Evolutionary conservation across 495 filamentous ascomycete species (phyloP), one percentile per base, ranked within the genome.

Genomic region (Bacidia rubella): DNA sequence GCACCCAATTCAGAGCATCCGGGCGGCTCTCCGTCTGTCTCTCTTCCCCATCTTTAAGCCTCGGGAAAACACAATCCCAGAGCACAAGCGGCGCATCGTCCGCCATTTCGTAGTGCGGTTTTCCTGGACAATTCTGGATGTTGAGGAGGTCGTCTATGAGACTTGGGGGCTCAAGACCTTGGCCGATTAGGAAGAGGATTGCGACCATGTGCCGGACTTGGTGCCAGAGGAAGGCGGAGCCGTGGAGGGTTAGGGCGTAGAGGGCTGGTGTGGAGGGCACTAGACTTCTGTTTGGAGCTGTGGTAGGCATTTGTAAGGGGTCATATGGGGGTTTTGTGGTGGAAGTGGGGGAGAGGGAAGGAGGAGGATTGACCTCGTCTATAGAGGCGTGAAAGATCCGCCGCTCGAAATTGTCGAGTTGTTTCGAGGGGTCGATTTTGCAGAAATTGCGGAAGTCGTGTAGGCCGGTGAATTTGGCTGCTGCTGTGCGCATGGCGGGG

Each of bases 381-480:
- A 98, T 86, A 61, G 81, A 77, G 2, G 85, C 75, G 60, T 82
- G 77, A 61, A 79, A 85, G 52, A 98, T 85, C 15, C 77, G 73
- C 15, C 92, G 72, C 58, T 78, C 67, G 56, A 90, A 98, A 57
- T 85, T 87, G 20, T 80, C 76, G 53, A 94, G 81, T 59, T 93
- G 85, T 70, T 95, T 96, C 57, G 70, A 77, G 0, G 79, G 72
- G 68, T 98, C 93, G 35, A 95, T 66, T 63, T 90, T 90, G 74
- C 90, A 96, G 69, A 97, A 90, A 63, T 98, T 98, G 11, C 92
- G 80, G 70, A 97, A 97, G 67, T 98, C 93, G 68, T 96, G 87
- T 22, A 77, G 60, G 10, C 92, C 93, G 57, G 86, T 79, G 54
- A 86, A 88, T 44, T 78, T 65, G 61, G 77, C 80, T 25, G 90